Evolutionary conservation across 139 green algal genomes (phyloP), one percentile per base, ranked within the genome.

Genomic region (Picocystis salinarum): DNA sequence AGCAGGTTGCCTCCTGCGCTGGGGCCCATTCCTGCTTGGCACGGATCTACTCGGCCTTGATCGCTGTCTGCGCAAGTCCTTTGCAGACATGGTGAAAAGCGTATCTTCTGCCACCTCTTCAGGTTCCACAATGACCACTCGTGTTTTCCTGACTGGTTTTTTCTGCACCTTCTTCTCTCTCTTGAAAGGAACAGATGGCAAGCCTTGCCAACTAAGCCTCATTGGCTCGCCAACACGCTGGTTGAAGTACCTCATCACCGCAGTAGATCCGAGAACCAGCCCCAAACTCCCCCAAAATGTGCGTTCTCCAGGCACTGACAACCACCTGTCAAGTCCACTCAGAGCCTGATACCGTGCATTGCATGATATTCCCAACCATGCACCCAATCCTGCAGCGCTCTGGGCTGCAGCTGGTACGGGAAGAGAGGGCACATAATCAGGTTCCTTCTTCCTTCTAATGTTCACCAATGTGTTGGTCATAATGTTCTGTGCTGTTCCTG

Each of bases 271-370:
- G 23, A 50, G 19, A 11, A 33, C 30, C 12, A 19, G 25, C 19
- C n/a, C 23, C 25, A 71, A 40, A 23, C 23, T 48, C 23, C n/a
- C n/a, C n/a, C n/a, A n/a, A n/a, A n/a, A 47, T 66, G 33, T 61
- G 26, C n/a, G n/a, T 40, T 51, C 11, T 75, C 70, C 46, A 85
- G n/a, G n/a, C n/a, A n/a, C n/a, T n/a, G n/a, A 83, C 47, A 94
- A 59, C 58, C 73, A 82, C 24, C 77, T 67, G 59, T 96, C 85
- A 19, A 92, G 58, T 23, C 86, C 86, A 10, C 73, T 76, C 5
- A 96, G 46, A 26, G 85, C 48, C 67, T 96, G 86, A 62, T 93
- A 95, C 6, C 86, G 55, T 27, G 67, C 37, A 61, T 96, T 95
- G 27, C 67, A 65, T 45, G 75, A 79, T 7, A 93, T 29, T 15